Percentiles rank a stretch among this genome's conserved stretches.
phyloP scores from a whole-genome alignment of 805 yeast genomes.

The Starmerella asiatica region DNA sequence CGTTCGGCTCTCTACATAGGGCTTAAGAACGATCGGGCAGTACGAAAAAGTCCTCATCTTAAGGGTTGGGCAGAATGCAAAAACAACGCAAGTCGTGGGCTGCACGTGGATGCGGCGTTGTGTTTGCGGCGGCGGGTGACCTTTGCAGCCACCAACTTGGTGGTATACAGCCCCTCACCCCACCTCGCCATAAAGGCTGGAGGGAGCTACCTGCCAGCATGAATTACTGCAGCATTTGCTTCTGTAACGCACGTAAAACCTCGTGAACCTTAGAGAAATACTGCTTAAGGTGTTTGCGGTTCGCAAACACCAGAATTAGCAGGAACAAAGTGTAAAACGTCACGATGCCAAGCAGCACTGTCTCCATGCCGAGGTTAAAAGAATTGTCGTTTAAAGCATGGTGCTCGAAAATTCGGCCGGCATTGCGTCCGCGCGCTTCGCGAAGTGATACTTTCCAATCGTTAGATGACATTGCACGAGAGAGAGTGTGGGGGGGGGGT shows the following conservation, averaged over 20 bases:
- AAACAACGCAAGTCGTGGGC: no score
- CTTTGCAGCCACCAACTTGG: no score
- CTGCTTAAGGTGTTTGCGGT: not conserved
- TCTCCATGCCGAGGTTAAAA: not conserved
- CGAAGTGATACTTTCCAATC: not conserved
- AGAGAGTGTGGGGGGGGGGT: no score
- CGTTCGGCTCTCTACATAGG: no score
- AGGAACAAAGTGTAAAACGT: not conserved
- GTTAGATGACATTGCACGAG: no score
- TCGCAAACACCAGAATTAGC: not conserved
- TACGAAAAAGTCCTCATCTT: no score
- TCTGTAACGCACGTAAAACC: not conserved
- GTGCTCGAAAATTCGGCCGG: not conserved
- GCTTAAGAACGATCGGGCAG: no score
- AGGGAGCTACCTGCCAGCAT: not conserved
- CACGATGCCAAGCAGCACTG: not conserved
- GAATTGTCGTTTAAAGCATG: not conserved
- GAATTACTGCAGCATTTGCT: not conserved
- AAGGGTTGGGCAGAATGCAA: no score
- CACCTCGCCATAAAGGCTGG: no score
- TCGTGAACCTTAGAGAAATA: not conserved
- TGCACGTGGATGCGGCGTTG: no score
- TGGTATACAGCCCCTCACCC: no score
- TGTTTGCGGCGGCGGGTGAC: no score
- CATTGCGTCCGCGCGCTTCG: not conserved